Evolutionary conservation across 768 basidiomycete species (phyloP).

Genomic region (Russula foetens): DNA sequence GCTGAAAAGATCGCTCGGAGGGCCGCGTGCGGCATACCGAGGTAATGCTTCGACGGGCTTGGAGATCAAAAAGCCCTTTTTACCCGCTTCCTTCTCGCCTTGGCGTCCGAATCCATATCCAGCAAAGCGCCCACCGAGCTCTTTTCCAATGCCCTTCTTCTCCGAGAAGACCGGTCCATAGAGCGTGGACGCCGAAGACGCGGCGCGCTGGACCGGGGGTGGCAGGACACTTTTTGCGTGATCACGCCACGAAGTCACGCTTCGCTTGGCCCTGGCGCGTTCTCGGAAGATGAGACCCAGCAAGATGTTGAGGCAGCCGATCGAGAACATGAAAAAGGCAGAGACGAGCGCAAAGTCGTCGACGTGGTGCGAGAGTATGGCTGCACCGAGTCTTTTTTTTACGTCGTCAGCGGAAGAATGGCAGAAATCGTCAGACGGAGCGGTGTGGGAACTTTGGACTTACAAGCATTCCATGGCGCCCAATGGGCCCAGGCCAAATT

Average conservation of each 20-base stretch:
- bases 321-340: slow-evolving; percentile 84
- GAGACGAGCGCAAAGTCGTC: slow-evolving; percentile 85
- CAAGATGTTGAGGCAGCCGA: slow-evolving; percentile 85
- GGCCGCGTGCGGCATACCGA: slow-evolving; percentile 28
- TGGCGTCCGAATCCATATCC: slow-evolving; percentile 76
- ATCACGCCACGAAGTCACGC: slow-evolving; percentile 54
- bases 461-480: slow-evolving; percentile 84
- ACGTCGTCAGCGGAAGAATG: slow-evolving; percentile 1
- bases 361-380: slow-evolving; percentile 54
- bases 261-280: slow-evolving; percentile 51
- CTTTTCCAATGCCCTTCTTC: slow-evolving; percentile 5
- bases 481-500: slow-evolving; percentile 80
- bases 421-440: neutral
- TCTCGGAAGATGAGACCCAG: slow-evolving; percentile 66
- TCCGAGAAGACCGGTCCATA: neutral
- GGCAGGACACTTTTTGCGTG: slow-evolving; percentile 15
- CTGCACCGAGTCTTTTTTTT: slow-evolving; percentile 35
- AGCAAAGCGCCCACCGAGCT: slow-evolving; percentile 20
- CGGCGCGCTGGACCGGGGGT: slow-evolving; percentile 15
- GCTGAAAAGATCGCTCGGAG: neutral
- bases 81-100: slow-evolving; percentile 63
- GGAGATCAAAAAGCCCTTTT: slow-evolving; percentile 37
- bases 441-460: too few species aligned
- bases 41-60: slow-evolving; percentile 16
- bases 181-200: slow-evolving; percentile 15